Base-by-base conservation (phyloP, 495 filamentous ascomycete genomes). In the Geoglossum glabrum region DNA sequence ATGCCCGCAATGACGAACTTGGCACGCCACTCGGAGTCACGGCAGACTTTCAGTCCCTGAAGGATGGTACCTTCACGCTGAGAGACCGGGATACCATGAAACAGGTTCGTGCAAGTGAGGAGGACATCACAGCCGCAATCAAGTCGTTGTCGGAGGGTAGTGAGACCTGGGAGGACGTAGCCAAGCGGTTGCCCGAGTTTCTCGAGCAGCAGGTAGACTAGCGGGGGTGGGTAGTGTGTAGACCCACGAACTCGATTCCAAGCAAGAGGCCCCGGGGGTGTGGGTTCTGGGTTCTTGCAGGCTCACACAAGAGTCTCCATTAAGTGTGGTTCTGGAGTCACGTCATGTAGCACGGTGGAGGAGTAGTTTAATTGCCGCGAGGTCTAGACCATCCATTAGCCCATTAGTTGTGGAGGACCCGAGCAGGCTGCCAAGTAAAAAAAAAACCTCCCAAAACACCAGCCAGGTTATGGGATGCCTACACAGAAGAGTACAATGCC, bases 1-100 rank as follows among this genome's bases (percentile, higher is more conserved):
- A 82, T 68, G 70, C 79, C 33, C 71, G 79, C 61, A 82, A 84
- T 65, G 79, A 83, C 67, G 79, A 87, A 70, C 71, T 85, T 57
- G 78, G 80, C 31, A 81, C 79, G 50, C 77, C 80, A 36, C 74
- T 84, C 51, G 78, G 81, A 61, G 74, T 83, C 64, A 84, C 79
- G n/a, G 73, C 82, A 36, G 78, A 84, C 65, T 86, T 84, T 68
- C 77, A 86, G 72, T 79, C 79, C 31, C 71, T 85, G 55, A 77
- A 81, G 66, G 81, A 85, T 64, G 75, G 75, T 61, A 76, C 76
- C 3, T 74, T 84, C 65, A 86, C 83, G n/a, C 72, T 85, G 52
- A 72, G 82, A 50, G 82, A 85, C 61, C 76, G 80, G 28, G 81
- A 85, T 64, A 73, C 72, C 26, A 87, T 77, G 58, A 78, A 77